These are phyloP conservation scores for Ceraceosorus guamensis DNA, from an alignment of 1,284 basidiomycete species.

Conservation along the genomic window DNA sequence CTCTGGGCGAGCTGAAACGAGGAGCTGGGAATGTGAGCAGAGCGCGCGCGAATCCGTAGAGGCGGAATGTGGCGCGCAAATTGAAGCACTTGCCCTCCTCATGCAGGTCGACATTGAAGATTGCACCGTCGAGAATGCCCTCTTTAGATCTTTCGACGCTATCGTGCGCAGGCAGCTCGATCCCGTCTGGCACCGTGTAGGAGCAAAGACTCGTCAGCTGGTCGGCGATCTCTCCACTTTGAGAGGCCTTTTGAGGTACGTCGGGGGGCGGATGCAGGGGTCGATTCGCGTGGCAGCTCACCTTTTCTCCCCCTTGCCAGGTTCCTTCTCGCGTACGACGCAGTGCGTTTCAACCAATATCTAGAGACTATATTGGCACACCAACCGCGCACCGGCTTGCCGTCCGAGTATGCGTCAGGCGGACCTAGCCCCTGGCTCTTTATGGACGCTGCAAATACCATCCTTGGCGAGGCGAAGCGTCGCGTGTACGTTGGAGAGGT, in stretches of 20 bases:
- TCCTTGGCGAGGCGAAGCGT: constrained; percentile 74
- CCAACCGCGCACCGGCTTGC: constrained; percentile 53
- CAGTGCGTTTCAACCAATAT: constrained; percentile 82
- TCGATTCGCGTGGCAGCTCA: too few species aligned
- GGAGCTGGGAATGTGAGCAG: constrained; percentile 68
- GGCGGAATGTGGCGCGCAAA: not conserved
- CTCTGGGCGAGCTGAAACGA: constrained; percentile 80
- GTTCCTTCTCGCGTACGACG: constrained; percentile 83
- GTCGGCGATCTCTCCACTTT: constrained; percentile 81
- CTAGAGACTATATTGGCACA: constrained; percentile 81
- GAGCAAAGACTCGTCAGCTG: constrained; percentile 80
- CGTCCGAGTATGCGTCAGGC: constrained; percentile 12
- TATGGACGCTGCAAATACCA: constrained; percentile 77
- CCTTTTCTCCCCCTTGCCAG: constrained; percentile 49
- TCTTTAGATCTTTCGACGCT: constrained; percentile 87
- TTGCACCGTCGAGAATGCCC: constrained; percentile 82
- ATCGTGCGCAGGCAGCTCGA: constrained; percentile 83
- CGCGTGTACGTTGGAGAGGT: constrained; percentile 63
- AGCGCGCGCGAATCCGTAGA: not conserved
- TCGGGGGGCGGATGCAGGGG: constrained; percentile 10
- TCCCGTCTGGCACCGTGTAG: constrained; percentile 92
- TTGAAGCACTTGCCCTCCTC: not conserved
- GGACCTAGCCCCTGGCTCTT: constrained; percentile 76
- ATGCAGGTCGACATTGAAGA: constrained; percentile 84
- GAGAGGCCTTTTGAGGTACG: constrained; percentile 72